Conservation (phyloP, 441 rosid genomes). For the Sinapis alba region DNA sequence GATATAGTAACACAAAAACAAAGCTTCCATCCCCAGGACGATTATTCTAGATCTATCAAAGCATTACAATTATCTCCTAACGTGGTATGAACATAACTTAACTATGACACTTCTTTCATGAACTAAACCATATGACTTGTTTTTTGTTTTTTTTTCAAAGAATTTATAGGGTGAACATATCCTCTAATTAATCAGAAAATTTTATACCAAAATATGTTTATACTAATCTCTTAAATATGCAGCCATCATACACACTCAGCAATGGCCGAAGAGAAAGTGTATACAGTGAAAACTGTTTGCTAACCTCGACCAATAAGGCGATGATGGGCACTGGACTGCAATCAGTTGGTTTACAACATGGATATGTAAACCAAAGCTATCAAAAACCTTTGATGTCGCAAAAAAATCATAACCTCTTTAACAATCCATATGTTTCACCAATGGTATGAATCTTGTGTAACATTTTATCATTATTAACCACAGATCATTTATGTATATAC, state of each 20-base stretch:
- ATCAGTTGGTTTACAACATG: slow-evolving; percentile 9
- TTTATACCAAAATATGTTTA: not conserved
- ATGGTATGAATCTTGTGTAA: slow-evolving; percentile 18
- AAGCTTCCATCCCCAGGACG: not conserved
- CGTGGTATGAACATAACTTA: slow-evolving; percentile 19
- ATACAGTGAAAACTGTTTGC: not conserved
- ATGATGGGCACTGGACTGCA: slow-evolving; percentile 11
- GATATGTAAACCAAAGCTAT: not conserved
- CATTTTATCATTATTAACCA: not conserved
- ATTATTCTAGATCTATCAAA: not conserved
- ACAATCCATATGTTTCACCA: slow-evolving; percentile 6
- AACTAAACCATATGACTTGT: not conserved
- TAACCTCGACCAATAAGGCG: not conserved
- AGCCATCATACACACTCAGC: not conserved
- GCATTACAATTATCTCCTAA: not conserved
- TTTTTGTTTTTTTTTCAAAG: not conserved
- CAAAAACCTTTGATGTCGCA: slow-evolving; percentile 7
- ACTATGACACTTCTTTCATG: not conserved
- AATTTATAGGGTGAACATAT: not conserved
- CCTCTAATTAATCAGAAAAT: not conserved
- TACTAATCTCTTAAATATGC: slow-evolving; percentile 7
- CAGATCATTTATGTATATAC: not conserved
- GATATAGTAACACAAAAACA: slow-evolving; percentile 23
- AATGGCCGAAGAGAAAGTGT: slow-evolving; percentile 16
- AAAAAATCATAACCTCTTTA: not conserved